Base-by-base conservation (phyloP, 1,139 yeast genomes). In the Blastobotrys arbuscula region DNA sequence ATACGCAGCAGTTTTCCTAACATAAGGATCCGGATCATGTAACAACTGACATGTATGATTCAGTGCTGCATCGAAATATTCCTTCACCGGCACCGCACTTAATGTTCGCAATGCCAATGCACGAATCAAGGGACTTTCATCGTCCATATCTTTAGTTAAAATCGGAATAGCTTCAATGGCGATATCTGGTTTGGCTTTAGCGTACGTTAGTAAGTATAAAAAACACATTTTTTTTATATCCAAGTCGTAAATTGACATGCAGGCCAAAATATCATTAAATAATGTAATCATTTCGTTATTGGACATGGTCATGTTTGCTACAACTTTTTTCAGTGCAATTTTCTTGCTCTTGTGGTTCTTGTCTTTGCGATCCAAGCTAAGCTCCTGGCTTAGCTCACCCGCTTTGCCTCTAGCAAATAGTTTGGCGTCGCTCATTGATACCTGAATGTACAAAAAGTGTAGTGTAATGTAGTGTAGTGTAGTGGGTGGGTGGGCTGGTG, bases 271-370 rank as follows among this genome's bases (percentile, higher is more conserved):
- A 43, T 85, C 95, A 0, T 84, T 82, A 62, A 83, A 77, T 52
- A 90, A 63, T 35, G 71, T 62, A 10, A 80, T 74, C 78, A 89
- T 77, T 60, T 90, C 97, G 55, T 76, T 75, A 62, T 88, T 88
- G 50, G 89, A 89, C 68, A 89, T 74, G 4, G 94, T 83, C 67
- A 88, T 76, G 64, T 89, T 90, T 41, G 96, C 95, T 7, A 89
- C 75, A 28, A 88, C 76, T 62, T 85, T 85, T 64, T 82, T 83
- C 56, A 92, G 70, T 0, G 88, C 81, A 20, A 76, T 68, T 62
- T 79, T 82, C 59, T 82, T 72, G 51, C 74, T 64, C 68, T 72
- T 53, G 54, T 63, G 54, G 48, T 68, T 65, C 55, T 66, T 67
- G 56, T 80, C 79, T 60, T 75, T 76, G 60, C 75, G 78, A 57